A percentile compares a stretch with the other conserved stretches of the same genome.
These are phyloP conservation scores for Malassezia restricta DNA, from an alignment of 1,284 basidiomycete genomes.

Conservation along the genomic window DNA sequence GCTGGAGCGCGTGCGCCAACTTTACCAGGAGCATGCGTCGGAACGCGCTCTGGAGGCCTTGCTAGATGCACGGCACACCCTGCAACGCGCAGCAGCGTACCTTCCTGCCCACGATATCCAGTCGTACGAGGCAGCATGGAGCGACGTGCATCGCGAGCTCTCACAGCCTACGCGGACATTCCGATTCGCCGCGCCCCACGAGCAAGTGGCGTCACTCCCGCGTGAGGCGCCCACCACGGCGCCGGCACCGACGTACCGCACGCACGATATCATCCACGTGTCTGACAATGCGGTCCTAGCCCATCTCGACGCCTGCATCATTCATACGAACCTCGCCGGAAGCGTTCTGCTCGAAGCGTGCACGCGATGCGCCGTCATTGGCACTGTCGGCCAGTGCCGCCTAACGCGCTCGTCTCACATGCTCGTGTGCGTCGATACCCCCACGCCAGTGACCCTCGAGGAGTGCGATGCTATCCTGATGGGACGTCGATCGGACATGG, in stretches of 20 bases:
- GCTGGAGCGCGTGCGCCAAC: conserved; percentile 2
- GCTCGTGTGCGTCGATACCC: background rate
- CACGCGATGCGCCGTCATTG: conserved; percentile 1
- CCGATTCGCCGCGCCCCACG: background rate
- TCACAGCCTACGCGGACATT: background rate
- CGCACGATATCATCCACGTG: background rate
- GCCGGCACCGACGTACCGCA: background rate
- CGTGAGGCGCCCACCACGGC: background rate
- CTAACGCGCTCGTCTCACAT: background rate
- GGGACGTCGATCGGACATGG: background rate
- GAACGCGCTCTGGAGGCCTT: background rate
- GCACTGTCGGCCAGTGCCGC: conserved; percentile 4
- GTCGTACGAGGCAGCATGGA: conserved; percentile 6
- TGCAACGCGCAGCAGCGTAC: conserved; percentile 3
- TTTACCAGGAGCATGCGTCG: background rate
- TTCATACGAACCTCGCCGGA: background rate
- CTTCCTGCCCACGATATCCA: conserved; percentile 10
- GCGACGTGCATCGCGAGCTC: conserved; percentile 2
- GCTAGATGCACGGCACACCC: conserved; percentile 5
- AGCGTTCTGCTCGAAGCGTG: conserved; percentile 10
- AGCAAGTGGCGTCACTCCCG: background rate
- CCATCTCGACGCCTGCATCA: background rate
- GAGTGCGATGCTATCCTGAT: background rate
- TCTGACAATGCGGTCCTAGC: background rate
- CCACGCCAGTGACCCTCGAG: conserved; percentile 10